Percentiles rank a stretch among this genome's conserved stretches.
These are phyloP conservation scores for Blastobotrys aristatus DNA, from an alignment of 1,139 yeast species.

Conservation along the genomic window DNA sequence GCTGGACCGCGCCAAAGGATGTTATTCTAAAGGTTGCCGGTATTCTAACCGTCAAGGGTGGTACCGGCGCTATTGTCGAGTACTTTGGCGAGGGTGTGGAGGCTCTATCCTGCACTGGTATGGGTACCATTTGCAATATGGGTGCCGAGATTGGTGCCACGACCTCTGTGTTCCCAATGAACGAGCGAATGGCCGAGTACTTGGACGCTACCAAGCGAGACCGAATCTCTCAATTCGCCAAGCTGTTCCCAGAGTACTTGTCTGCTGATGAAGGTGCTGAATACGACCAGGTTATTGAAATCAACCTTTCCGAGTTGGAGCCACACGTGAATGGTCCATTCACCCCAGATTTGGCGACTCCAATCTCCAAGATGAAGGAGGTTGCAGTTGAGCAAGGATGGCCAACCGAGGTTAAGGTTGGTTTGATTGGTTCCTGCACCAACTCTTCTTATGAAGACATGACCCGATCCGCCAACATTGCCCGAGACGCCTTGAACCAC, in stretches of 20 bases:
- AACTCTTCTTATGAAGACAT: slow-evolving; percentile 98
- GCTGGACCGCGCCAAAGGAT: slow-evolving; percentile 99
- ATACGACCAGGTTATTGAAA: slow-evolving; percentile 93
- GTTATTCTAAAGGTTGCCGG: slow-evolving; percentile 94
- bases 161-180: slow-evolving; percentile 97
- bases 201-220: slow-evolving; percentile 84
- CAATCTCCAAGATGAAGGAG: slow-evolving; percentile 87
- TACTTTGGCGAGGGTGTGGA: slow-evolving; percentile 97
- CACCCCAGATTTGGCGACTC: slow-evolving; percentile 99
- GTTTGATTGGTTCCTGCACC: slow-evolving; percentile 98
- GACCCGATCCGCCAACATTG: slow-evolving; percentile 95
- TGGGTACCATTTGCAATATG: slow-evolving; percentile 99
- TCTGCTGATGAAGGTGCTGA: slow-evolving; percentile 92
- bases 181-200: slow-evolving; percentile 84
- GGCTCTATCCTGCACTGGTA: slow-evolving; percentile 96
- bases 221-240: slow-evolving; percentile 77
- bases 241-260: slow-evolving; percentile 63
- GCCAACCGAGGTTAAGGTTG: slow-evolving; percentile 93
- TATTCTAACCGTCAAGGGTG: slow-evolving; percentile 96
- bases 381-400: slow-evolving; percentile 83
- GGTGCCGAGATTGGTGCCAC: slow-evolving; percentile 99
- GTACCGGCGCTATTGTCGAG: slow-evolving; percentile 97
- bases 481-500: slow-evolving; percentile 82
- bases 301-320: slow-evolving; percentile 90
- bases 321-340: slow-evolving; percentile 99